Percentiles rank a stretch among this genome's conserved stretches.
phyloP scores from a whole-genome alignment of 352 stramenopile species.

The Pythium brassicae region DNA sequence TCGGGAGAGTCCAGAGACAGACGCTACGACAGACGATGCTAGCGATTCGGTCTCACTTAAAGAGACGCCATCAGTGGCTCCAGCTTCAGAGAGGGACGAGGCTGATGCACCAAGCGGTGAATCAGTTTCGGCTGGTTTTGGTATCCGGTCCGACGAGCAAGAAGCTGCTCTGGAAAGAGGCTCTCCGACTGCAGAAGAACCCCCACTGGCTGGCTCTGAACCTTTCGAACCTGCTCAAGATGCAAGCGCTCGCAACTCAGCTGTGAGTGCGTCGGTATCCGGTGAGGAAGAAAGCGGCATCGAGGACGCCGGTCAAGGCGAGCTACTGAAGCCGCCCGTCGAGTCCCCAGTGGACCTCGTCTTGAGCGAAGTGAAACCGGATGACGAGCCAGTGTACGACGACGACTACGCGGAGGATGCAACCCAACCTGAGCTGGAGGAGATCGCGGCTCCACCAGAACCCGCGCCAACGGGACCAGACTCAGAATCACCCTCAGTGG shows the following conservation, averaged over 20 bases:
- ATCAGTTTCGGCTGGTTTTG: neutral
- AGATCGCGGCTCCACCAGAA: too few relatives aligned
- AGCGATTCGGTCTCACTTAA: neutral
- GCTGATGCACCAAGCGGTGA: neutral
- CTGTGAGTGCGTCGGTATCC: neutral
- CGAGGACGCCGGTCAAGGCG: too few relatives aligned
- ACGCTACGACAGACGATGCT: neutral
- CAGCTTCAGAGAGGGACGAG: neutral
- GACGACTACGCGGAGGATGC: neutral
- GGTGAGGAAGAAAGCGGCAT: too few relatives aligned
- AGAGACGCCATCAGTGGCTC: neutral
- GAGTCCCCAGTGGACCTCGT: too few relatives aligned
- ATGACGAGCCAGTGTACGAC: slow-evolving; percentile 2
- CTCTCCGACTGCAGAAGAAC: neutral
- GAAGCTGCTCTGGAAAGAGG: neutral
- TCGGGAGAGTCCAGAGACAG: neutral
- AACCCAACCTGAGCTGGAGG: neutral
- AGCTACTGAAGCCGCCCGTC: too few relatives aligned
- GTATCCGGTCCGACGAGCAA: neutral
- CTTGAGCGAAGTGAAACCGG: neutral
- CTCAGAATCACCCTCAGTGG: neutral
- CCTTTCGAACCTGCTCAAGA: neutral
- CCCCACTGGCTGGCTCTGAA: neutral
- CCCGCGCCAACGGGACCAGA: too few relatives aligned
- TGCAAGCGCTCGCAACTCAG: neutral